Percentiles rank a stretch among this genome's conserved stretches.
Evolutionary conservation across 805 yeast genomes (phyloP).

Genomic region (Cyberlindnera euphorbiiphila): DNA sequence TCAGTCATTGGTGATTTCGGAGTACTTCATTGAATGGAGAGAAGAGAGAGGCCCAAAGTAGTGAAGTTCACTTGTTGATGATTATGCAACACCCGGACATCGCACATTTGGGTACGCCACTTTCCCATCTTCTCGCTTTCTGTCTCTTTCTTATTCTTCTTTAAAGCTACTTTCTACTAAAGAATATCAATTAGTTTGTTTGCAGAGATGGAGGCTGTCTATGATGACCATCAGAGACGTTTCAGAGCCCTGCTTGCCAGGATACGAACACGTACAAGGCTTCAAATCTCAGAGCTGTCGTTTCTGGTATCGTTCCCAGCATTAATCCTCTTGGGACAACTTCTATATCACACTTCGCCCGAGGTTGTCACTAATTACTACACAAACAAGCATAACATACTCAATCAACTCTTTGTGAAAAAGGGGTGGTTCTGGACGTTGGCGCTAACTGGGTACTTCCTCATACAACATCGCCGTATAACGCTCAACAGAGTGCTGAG

Average conservation of each 20-base stretch:
- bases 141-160: not conserved
- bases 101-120: too few species aligned
- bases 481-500: slow-evolving; percentile 11
- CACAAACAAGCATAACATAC: slow-evolving; percentile 59
- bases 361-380: slow-evolving; percentile 22
- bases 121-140: too few species aligned
- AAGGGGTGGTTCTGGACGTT: slow-evolving; percentile 93
- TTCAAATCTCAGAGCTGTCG: slow-evolving; percentile 13
- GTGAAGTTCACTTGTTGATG: too few species aligned
- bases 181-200: not conserved
- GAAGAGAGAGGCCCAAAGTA: not conserved
- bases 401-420: slow-evolving; percentile 77
- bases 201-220: slow-evolving; percentile 7
- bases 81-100: slow-evolving; percentile 8
- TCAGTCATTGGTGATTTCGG: slow-evolving; percentile 21
- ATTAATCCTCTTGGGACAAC: slow-evolving; percentile 49
- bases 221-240: slow-evolving; percentile 7
- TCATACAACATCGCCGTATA: slow-evolving; percentile 19
- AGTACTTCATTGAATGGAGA: not conserved
- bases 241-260: slow-evolving; percentile 1
- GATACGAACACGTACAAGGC: slow-evolving; percentile 4
- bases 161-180: not conserved
- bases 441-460: slow-evolving; percentile 33
- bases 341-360: slow-evolving; percentile 34
- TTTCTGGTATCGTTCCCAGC: slow-evolving; percentile 32